Base-by-base conservation (phyloP, 2,329 filamentous ascomycete species). In the Fusarium sp. region DNA sequence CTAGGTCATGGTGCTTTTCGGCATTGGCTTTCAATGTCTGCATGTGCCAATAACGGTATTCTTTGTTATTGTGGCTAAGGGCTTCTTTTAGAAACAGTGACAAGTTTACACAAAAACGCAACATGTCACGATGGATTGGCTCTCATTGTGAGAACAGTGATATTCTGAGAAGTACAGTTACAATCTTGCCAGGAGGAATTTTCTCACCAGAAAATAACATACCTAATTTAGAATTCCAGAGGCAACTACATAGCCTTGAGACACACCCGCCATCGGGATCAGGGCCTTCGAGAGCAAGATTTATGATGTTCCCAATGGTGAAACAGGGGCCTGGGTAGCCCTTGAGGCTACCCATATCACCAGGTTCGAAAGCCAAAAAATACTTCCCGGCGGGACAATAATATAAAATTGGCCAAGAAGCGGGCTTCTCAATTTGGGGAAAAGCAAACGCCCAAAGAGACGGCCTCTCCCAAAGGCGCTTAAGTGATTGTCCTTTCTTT, bases 171-270 rank as follows among this genome's bases (percentile, higher is more conserved):
- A n/a, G 36, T n/a, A 10, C 18, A 4, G 4, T 38, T n/a, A 38
- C 18, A n/a, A 1, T 38, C 9, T 18, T 3, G 6, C 18, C 9
- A 11, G 9, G 10, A n/a, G 2, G 0, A 40, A 40, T 13, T 20
- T 5, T 5, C 10, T 20, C 5, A 13, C 10, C n/a, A 6, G n/a
- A 13, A 0, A 40, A 13, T 20, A 13, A 13, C 0, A 20, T 3
- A 20, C 5, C 38, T 3, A 5, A 6, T 2, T 0, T 10, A 7
- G 18, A 40, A 13, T 20, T 20, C 22, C 11, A 45, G 40, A n/a
- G 20, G 11, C 3, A 14, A 14, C 40, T 11, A 22, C 6, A 6
- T 5, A 16, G 16, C 11, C 3, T 14, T 14, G 40, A 45, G 3
- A 45, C 20, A 14, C 6, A 9, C 5, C n/a, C 3, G 5, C 11